A percentile compares a stretch with the other conserved stretches of the same genome.
These are phyloP conservation scores for Ophiosphaerella korrae DNA, from an alignment of 2,329 filamentous ascomycete species.

Conservation along the genomic window DNA sequence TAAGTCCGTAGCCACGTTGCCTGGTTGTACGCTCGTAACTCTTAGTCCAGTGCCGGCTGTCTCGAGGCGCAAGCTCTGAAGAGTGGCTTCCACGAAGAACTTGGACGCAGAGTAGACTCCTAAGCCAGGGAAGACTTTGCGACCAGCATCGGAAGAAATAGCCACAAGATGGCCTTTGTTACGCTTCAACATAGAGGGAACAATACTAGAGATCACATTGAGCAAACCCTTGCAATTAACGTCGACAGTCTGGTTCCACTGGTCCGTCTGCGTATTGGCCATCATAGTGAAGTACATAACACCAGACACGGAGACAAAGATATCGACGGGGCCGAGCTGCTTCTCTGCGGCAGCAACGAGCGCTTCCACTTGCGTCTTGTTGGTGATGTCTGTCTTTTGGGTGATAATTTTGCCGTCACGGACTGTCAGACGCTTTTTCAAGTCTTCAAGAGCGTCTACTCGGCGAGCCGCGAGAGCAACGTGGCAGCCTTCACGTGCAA, in stretches of 20 bases:
- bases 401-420: constrained; percentile 69
- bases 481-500: constrained; percentile 73
- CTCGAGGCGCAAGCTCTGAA: constrained; percentile 76
- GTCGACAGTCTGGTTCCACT: constrained; percentile 83
- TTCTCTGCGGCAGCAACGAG: constrained; percentile 65
- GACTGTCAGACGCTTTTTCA: constrained; percentile 65
- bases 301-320: constrained; percentile 78
- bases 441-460: constrained; percentile 67
- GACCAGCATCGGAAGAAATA: constrained; percentile 80
- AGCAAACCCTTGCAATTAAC: constrained; percentile 86
- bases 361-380: constrained; percentile 67
- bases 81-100: constrained; percentile 82
- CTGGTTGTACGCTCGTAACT: constrained; percentile 77
- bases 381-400: constrained; percentile 74
- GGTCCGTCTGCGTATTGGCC: constrained; percentile 72
- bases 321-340: constrained; percentile 74
- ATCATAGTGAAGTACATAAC: constrained; percentile 93
- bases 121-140: constrained; percentile 80
- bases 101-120: constrained; percentile 84
- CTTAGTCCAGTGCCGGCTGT: constrained; percentile 74
- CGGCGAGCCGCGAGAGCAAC: constrained; percentile 75
- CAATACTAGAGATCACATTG: constrained; percentile 70
- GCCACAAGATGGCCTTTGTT: constrained; percentile 75
- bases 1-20: constrained; percentile 75
- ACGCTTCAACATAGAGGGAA: constrained; percentile 73